Base-by-base conservation (phyloP, 2,329 filamentous ascomycete species). In the Aspergillus glaucus region DNA sequence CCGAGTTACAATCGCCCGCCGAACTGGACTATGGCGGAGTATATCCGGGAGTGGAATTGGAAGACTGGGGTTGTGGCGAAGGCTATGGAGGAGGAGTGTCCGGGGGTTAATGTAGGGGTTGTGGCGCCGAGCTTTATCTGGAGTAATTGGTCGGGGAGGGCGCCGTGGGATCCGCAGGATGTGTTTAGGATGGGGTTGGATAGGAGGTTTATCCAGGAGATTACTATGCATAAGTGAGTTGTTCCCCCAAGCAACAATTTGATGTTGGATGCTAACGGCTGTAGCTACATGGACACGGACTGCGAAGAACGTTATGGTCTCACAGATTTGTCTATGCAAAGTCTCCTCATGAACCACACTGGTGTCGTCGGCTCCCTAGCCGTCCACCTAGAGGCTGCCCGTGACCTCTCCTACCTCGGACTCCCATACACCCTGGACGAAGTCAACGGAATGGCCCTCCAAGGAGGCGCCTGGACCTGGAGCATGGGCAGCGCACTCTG, bases 281-380 rank as follows among this genome's bases (percentile, higher is more conserved):
- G 12, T 12, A 36, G 52, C 14, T 51, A 50, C 10, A 53, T 55
- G 48, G 45, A 43, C 41, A 28, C 42, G 39, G 19, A 43, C 30
- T 15, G 47, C 28, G 19, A 41, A 6, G 6, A 41, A 3, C 39
- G 39, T 12, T 41, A 17, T 8, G 39, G 39, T 5, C 17, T 41
- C 17, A 19, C 15, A 12, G 19, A 21, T 10, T 39, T 50, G 52
- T 37, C 28, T 21, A 39, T 39, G 10, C 46, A 30, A 2, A n/a
- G 32, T 19, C 14, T n/a, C 3, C 46, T 55, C 2, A 59, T 56
- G 54, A 56, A 58, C 21, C 56, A 58, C 52, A 53, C 54, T 9
- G 55, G 44, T 10, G 52, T 58, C 14, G 17, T 49, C 1, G 19
- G 47, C 9, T 52, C 43, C 37, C 12, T 53, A 15, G 47, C 36